Conservation (phyloP, 345 rosid genomes). For the Bruguiera parviflora region DNA sequence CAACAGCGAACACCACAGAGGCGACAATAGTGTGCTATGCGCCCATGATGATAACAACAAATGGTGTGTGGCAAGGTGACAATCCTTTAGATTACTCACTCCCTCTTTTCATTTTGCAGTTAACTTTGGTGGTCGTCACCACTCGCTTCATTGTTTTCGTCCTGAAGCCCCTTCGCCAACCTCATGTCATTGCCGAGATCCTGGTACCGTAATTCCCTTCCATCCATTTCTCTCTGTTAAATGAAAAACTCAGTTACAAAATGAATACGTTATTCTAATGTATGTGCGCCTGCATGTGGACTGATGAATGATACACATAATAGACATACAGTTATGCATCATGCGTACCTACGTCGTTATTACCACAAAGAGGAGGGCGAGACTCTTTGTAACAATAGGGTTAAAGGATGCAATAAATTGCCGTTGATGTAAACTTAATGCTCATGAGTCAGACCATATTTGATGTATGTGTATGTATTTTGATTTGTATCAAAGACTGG, state of each 20-base stretch:
- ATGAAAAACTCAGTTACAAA: too few species aligned
- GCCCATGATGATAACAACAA: constrained; percentile 87
- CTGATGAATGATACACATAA: too few species aligned
- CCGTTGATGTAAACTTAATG: too few species aligned
- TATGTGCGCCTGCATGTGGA: too few species aligned
- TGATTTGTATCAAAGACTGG: background rate
- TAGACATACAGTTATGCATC: too few species aligned
- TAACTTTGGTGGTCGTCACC: constrained; percentile 60
- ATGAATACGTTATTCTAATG: too few species aligned
- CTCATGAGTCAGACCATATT: too few species aligned
- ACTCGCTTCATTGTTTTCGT: constrained; percentile 66
- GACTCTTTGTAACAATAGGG: too few species aligned
- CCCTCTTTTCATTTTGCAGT: constrained; percentile 86
- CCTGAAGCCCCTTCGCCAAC: constrained; percentile 88
- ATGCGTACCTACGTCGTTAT: too few species aligned
- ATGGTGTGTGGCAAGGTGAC: constrained; percentile 98
- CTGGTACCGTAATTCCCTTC: constrained; percentile 39
- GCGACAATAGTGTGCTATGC: constrained; percentile 72
- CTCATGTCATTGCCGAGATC: constrained; percentile 86
- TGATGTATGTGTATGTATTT: background rate
- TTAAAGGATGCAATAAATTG: too few species aligned
- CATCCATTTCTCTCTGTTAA: background rate
- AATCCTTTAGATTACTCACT: constrained; percentile 88
- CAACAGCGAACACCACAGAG: constrained; percentile 15
- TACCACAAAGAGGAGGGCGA: too few species aligned